phyloP scores from a whole-genome alignment of 345 rosid genomes.

The Carallia pectinifolia region DNA sequence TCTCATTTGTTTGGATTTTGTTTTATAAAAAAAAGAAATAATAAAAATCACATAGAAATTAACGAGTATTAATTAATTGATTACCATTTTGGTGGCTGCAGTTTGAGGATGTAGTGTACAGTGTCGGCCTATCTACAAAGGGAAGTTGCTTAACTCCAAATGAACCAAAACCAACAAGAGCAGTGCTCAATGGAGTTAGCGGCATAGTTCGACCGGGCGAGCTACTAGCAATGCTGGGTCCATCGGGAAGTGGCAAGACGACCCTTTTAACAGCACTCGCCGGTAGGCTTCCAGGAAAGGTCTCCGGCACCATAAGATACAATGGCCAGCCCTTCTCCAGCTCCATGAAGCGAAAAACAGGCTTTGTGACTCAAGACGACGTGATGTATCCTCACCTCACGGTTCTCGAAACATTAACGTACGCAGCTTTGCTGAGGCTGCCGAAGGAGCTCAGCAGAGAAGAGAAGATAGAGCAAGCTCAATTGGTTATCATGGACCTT shows the following conservation, averaged over 20 bases:
- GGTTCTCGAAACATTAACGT: conserved; percentile 71
- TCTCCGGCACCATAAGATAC: conserved; percentile 64
- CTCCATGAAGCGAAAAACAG: conserved; percentile 71
- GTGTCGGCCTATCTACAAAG: conserved; percentile 35
- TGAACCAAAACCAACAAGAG: conserved; percentile 52
- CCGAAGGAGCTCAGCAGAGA: conserved; percentile 55
- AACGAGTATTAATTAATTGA: background rate
- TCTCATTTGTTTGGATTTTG: background rate
- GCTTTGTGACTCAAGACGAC: conserved; percentile 83
- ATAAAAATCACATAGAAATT: no score
- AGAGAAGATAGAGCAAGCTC: conserved; percentile 72
- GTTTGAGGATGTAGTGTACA: conserved; percentile 76
- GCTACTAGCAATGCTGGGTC: conserved; percentile 91
- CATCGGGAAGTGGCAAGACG: conserved; percentile 94
- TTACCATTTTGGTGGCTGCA: conserved; percentile 21
- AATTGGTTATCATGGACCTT: conserved; percentile 59
- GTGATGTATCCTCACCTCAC: conserved; percentile 84
- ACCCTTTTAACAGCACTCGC: conserved; percentile 79
- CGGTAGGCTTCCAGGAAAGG: conserved; percentile 68
- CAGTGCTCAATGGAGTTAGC: conserved; percentile 66
- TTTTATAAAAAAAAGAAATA: no score
- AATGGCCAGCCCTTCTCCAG: conserved; percentile 66
- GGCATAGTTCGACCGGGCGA: conserved; percentile 86
- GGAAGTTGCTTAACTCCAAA: conserved; percentile 33
- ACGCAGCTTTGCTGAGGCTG: conserved; percentile 68